Evolutionary conservation across 1,139 yeast species (phyloP).

Genomic region (Saccharomyces hybrid): DNA sequence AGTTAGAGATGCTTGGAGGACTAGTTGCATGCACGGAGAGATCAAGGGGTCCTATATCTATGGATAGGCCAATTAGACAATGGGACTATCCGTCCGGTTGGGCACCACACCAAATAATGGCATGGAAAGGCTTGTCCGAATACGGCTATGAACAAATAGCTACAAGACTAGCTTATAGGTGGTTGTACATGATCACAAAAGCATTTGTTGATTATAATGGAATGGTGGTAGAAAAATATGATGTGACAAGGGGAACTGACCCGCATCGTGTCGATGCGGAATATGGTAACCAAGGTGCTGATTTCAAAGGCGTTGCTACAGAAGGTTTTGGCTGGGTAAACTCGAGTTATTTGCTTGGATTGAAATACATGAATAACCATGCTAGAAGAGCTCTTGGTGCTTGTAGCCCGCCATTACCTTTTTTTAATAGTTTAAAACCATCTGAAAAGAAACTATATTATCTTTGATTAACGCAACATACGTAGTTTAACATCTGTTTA

Average conservation of each 20-base stretch:
- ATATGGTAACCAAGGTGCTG: conserved; percentile 94
- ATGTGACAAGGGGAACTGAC: conserved; percentile 72
- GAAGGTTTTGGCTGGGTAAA: conserved; percentile 99
- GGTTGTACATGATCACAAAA: conserved; percentile 84
- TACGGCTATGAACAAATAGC: conserved; percentile 67
- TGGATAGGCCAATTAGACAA: conserved; percentile 77
- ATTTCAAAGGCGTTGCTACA: conserved; percentile 85
- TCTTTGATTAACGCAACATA: too few species aligned
- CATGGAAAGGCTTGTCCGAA: conserved; percentile 77
- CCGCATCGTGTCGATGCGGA: conserved; percentile 94
- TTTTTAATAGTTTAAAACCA: conserved; percentile 46
- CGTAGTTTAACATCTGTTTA: too few species aligned
- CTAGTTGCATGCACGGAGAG: conserved; percentile 75
- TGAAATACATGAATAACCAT: conserved; percentile 60
- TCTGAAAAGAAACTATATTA: conserved; percentile 32
- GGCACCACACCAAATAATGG: conserved; percentile 97
- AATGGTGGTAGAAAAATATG: conserved; percentile 91
- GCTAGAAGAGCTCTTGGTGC: conserved; percentile 77
- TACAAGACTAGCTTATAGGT: conserved; percentile 68
- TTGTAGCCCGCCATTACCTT: conserved; percentile 75
- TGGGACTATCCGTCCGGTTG: conserved; percentile 98
- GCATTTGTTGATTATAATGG: conserved; percentile 94
- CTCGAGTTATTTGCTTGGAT: conserved; percentile 72
- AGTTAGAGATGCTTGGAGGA: conserved; percentile 84
- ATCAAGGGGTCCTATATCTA: conserved; percentile 65